Evolutionary conservation across 805 yeast species (phyloP), one percentile per base, ranked within the genome.

Genomic region (Suhomyces faveliae): DNA sequence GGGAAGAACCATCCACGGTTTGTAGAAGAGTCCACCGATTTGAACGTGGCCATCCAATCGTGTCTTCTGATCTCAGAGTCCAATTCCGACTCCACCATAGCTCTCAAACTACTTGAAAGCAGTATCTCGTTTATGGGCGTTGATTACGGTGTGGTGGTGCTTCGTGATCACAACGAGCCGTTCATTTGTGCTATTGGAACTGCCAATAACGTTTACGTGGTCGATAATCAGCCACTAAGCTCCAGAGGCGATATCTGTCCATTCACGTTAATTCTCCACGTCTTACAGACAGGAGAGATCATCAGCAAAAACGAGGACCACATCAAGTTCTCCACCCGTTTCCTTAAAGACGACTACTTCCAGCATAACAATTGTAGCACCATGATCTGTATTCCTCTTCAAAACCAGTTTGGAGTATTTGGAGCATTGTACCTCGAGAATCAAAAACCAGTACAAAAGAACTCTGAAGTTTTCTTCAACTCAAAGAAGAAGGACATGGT

Each of bases 51-150:
- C 0, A 61, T 78, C 45, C 66, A 66, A 44, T 71, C 79, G 1
- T 76, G 81, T 52, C 61, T 77, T n/a, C 69, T 71, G 11, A 75
- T 78, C n/a, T 71, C 80, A 1, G 80, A 76, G 51, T 68, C 77
- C 5, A 67, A 71, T 11, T 68, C 70, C 42, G 60, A 64, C 38
- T 64, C 63, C 3, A 56, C 69, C 1, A 75, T 77, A 42, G 57
- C 71, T 3, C 54, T 61, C 17, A 72, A 66, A 38, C 51, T 79
- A 13, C 57, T 77, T 0, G 67, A 67, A 44, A 72, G 72, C 48
- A 62, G 75, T 1, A 62, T 76, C 11, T 46, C 56, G 30, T 69
- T 73, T 40, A 54, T 72, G 1, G 70, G 63, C n/a, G 64, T 65
- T 19, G 60, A 57, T 21, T 65, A 63, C 37, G 75, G 74, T 2